Base-by-base conservation (phyloP, 305 asterid genomes). In the Fraxinus floribunda region DNA sequence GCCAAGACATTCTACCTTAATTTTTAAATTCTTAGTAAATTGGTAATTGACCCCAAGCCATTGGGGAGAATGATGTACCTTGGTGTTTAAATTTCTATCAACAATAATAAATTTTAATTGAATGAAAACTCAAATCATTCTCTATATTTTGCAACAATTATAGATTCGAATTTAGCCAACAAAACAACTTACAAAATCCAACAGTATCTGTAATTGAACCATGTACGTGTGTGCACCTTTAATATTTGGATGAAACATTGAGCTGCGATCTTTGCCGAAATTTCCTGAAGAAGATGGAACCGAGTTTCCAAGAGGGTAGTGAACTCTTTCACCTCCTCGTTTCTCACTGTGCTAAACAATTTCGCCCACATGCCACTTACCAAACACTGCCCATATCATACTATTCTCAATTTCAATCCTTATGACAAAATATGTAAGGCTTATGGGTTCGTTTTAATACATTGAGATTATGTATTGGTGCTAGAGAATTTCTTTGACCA, bases 1-100 rank as follows among this genome's bases (percentile, higher is more conserved):
- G 66, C 73, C 78, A 36, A 60, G 55, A 84, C 80, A 66, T 35
- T 13, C 41, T 70, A 70, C 22, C 20, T 68, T 70, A 29, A 4
- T 32, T 70, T 29, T 30, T 70, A 30, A 30, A 32, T 29, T 32
- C 36, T 66, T 70, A 70, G 39, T 30, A 5, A 70, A 70, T 13
- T 70, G 24, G 13, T 70, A 29, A 70, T 70, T 70, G 75, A 35
- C 75, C 75, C 39, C 41, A 5, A 32, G 75, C 38, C 5, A 35
- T 5, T 29, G 22, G 75, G 75, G 39, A 70, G 75, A 70, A 5
- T 70, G 20, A 70, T 41, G 75, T 16, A 5, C 75, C 38, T 30
- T 24, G 7, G 34, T 8, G 26, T 57, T 57, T 2, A 57, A 57
- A 57, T n/a, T 52, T 57, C 26, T 57, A 57, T 57, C 4, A 18